These are phyloP conservation scores for Coemansia sp. DNA, from an alignment of 192 early-diverging fungal genomes.

Conservation along the genomic window DNA sequence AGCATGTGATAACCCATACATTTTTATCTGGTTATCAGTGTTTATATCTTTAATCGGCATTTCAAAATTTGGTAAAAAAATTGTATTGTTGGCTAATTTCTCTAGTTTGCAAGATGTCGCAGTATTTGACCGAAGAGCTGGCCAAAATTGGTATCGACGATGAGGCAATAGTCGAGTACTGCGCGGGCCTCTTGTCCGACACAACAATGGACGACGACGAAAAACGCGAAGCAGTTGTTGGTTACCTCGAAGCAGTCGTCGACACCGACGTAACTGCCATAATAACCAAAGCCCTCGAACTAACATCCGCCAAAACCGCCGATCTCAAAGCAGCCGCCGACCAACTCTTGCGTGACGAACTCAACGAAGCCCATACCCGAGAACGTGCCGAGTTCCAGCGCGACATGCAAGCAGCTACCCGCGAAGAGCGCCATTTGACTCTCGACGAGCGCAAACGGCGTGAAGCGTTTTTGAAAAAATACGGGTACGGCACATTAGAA, in stretches of 20 bases:
- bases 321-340: slow-evolving; percentile 5
- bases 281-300: slow-evolving; percentile 14
- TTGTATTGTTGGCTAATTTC: background rate
- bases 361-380: slow-evolving; percentile 9
- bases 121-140: slow-evolving; percentile 22
- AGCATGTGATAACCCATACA: slow-evolving; percentile 1
- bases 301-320: background rate
- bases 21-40: background rate
- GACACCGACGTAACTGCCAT: slow-evolving; percentile 4
- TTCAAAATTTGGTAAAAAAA: background rate
- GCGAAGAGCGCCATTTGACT: slow-evolving; percentile 12
- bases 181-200: slow-evolving; percentile 29
- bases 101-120: slow-evolving; percentile 19
- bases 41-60: background rate
- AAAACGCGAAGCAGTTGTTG: slow-evolving; percentile 34
- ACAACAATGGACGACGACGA: slow-evolving; percentile 19
- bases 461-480: slow-evolving; percentile 13
- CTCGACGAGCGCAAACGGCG: slow-evolving; percentile 30
- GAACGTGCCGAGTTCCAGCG: slow-evolving; percentile 22
- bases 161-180: slow-evolving; percentile 43
- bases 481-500: slow-evolving; percentile 9
- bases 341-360: slow-evolving; percentile 1
- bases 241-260: slow-evolving; percentile 33
- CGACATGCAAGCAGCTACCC: slow-evolving; percentile 1
- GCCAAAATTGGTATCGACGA: slow-evolving; percentile 32